phyloP scores from a whole-genome alignment of 2,329 filamentous ascomycete species.

The Arthrobotrys sinensis region DNA sequence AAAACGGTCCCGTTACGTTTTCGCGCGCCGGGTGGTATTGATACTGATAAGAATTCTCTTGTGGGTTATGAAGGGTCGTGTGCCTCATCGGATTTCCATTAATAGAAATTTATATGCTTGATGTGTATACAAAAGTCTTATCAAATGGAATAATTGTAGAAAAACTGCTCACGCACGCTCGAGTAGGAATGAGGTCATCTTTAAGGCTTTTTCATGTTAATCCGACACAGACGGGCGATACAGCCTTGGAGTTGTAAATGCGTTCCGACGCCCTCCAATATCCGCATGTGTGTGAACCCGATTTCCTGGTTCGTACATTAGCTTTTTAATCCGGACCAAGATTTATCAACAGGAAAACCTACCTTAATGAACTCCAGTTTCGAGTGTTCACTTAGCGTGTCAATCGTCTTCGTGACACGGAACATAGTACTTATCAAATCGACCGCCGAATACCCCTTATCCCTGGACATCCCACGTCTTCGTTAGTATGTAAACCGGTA shows the following conservation, averaged over 20 bases:
- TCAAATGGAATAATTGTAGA: conserved; percentile 4
- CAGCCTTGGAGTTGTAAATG: conserved; percentile 94
- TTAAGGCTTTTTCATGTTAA: conserved; percentile 79
- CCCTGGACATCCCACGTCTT: conserved; percentile 66
- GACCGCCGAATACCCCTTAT: conserved; percentile 95
- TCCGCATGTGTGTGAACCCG: conserved; percentile 98
- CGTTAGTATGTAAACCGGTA: conserved; percentile 16
- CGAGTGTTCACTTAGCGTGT: conserved; percentile 90
- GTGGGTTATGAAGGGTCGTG: not conserved
- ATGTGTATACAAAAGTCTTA: conserved; percentile 35
- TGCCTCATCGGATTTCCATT: conserved; percentile 16
- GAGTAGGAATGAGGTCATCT: not conserved
- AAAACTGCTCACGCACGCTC: conserved; percentile 3
- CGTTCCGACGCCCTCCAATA: conserved; percentile 97
- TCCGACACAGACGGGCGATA: conserved; percentile 88
- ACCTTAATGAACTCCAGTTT: conserved; percentile 94
- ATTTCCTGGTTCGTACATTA: conserved; percentile 76
- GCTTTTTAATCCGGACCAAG: not conserved
- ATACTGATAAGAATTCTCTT: conserved; percentile 3
- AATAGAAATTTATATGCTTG: conserved; percentile 37
- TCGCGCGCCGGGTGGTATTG: conserved; percentile 7
- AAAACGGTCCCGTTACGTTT: not conserved
- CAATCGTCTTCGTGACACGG: conserved; percentile 95
- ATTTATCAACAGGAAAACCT: conserved; percentile 57
- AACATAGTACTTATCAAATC: conserved; percentile 99